Evolutionary conservation across 169 alveolate genomes (phyloP).

Genomic region (Plasmodium sp.): DNA sequence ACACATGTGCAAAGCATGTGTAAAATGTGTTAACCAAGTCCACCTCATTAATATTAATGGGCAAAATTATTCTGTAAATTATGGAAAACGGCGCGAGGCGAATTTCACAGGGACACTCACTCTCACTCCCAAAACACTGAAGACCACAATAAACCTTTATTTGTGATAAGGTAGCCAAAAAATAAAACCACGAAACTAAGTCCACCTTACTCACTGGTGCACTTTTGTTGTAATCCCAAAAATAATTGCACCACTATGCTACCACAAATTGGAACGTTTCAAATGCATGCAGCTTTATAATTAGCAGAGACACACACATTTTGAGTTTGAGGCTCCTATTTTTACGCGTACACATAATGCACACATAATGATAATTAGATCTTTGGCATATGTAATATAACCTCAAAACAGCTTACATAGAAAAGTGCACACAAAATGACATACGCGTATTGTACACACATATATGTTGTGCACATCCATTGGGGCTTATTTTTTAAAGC

Average conservation of each 20-base stretch:
- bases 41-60: not conserved
- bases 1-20: not conserved
- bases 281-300: not conserved
- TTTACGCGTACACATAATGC: not conserved
- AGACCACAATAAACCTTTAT: not conserved
- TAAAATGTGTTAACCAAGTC: not conserved
- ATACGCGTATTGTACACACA: not conserved
- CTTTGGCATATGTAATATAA: not conserved
- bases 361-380: not conserved
- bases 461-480: not conserved
- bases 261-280: not conserved
- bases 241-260: not conserved
- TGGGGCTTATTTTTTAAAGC: not conserved
- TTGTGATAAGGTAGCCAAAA: not conserved
- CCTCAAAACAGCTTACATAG: not conserved
- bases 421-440: not conserved
- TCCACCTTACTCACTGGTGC: not conserved
- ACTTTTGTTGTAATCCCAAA: not conserved
- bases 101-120: not conserved
- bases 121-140: not conserved
- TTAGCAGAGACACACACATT: not conserved
- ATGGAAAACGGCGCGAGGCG: not conserved
- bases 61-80: no score
- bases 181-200: no score
- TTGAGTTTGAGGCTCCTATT: not conserved